phyloP scores from a whole-genome alignment of 192 early-diverging fungal genomes.

The Backusella westeae region DNA sequence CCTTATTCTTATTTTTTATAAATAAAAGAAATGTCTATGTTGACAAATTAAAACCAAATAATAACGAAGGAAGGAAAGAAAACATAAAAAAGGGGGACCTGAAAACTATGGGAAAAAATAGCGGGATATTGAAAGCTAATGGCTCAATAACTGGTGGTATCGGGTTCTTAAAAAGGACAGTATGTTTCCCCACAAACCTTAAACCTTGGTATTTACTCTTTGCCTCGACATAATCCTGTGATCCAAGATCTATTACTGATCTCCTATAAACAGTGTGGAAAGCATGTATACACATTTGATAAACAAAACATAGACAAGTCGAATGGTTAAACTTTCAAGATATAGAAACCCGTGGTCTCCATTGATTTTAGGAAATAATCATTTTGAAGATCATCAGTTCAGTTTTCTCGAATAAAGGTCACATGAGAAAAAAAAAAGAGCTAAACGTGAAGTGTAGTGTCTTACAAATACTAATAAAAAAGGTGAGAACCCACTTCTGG shows the following conservation, averaged over 20 bases:
- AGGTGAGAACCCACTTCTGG: not conserved
- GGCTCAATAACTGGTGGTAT: conserved; percentile 1
- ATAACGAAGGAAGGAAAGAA: not conserved
- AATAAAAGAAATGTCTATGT: not conserved
- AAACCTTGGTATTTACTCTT: not conserved
- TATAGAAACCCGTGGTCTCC: not conserved
- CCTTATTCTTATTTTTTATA: not conserved
- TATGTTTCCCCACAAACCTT: conserved; percentile 6
- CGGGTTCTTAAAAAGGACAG: not conserved
- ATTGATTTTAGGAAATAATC: not conserved
- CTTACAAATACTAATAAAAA: not conserved
- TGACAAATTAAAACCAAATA: not conserved
- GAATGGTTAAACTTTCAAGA: not conserved
- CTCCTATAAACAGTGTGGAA: not conserved
- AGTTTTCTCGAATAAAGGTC: not conserved
- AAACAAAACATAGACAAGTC: not conserved
- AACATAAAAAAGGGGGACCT: conserved; percentile 9
- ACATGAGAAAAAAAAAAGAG: not conserved
- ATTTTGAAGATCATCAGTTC: not conserved
- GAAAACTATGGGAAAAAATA: conserved; percentile 15
- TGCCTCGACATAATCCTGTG: not conserved
- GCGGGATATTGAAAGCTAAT: conserved; percentile 9
- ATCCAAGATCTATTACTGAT: not conserved
- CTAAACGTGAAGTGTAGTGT: not conserved
- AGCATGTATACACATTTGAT: too few relatives aligned